A percentile compares a stretch with the other conserved stretches of the same genome.
phyloP scores from a whole-genome alignment of 1,284 basidiomycete genomes.

The Leucoagaricus sp. region DNA sequence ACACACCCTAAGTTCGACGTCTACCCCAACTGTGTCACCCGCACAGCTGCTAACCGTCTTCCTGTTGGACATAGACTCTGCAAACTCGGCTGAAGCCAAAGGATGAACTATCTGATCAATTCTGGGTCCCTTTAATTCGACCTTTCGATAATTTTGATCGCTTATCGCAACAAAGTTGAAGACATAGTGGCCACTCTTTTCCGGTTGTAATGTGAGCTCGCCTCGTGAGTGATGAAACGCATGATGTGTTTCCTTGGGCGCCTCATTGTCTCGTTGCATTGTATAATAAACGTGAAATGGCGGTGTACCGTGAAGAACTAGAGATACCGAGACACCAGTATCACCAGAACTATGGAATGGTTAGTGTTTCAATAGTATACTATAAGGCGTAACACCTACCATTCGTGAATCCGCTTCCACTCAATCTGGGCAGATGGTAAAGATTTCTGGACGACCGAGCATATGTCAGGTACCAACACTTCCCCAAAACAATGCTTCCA shows the following conservation, averaged over 20 bases:
- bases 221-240: slow-evolving; percentile 75
- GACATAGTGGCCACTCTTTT: slow-evolving; percentile 86
- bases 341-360: slow-evolving; percentile 90
- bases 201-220: slow-evolving; percentile 86
- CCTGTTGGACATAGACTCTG: slow-evolving; percentile 49
- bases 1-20: slow-evolving; percentile 75
- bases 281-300: slow-evolving; percentile 87
- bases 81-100: slow-evolving; percentile 78
- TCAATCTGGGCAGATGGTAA: slow-evolving; percentile 81
- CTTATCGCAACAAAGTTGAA: slow-evolving; percentile 83
- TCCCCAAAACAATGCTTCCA: slow-evolving; percentile 72
- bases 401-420: slow-evolving; percentile 91
- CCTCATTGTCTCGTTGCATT: slow-evolving; percentile 71
- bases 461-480: slow-evolving; percentile 79
- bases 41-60: slow-evolving; percentile 72
- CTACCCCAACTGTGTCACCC: slow-evolving; percentile 71
- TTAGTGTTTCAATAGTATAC: no score
- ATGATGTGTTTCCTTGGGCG: slow-evolving; percentile 57
- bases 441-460: slow-evolving; percentile 75
- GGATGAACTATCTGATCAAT: slow-evolving; percentile 90
- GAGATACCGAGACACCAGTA: slow-evolving; percentile 86
- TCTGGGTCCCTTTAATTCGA: slow-evolving; percentile 69
- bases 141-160: slow-evolving; percentile 83
- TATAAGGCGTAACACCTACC: slow-evolving; percentile 44
- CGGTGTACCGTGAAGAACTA: slow-evolving; percentile 86